Evolutionary conservation across 1,284 basidiomycete genomes (phyloP).

Genomic region (Microbotryum saponariae): DNA sequence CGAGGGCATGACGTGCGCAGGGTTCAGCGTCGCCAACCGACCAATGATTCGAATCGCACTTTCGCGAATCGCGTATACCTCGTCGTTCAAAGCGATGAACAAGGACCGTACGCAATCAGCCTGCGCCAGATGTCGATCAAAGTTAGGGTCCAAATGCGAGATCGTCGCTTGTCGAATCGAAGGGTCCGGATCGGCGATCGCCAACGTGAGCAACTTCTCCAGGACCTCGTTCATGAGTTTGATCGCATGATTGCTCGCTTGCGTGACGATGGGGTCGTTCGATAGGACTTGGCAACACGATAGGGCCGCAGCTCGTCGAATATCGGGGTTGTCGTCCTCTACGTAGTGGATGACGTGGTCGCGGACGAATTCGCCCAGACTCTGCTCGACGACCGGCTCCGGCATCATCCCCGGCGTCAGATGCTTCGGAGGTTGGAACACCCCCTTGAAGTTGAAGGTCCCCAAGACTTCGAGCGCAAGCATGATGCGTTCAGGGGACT

Average conservation of each 20-base stretch:
- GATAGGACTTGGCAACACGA: slow-evolving; percentile 90
- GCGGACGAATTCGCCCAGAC: slow-evolving; percentile 93
- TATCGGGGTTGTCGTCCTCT: slow-evolving; percentile 83
- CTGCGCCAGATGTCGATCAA: slow-evolving; percentile 97
- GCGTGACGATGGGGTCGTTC: slow-evolving; percentile 91
- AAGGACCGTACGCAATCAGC: slow-evolving; percentile 95
- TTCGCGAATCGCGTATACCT: slow-evolving; percentile 87
- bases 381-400: slow-evolving; percentile 51
- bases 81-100: slow-evolving; percentile 96
- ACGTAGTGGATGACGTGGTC: slow-evolving; percentile 86
- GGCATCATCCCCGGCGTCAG: slow-evolving; percentile 2
- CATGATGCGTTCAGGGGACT: slow-evolving; percentile 47
- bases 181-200: slow-evolving; percentile 93
- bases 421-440: slow-evolving; percentile 26
- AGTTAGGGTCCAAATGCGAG: slow-evolving; percentile 79
- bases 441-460: slow-evolving; percentile 88
- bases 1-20: slow-evolving; percentile 98
- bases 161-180: slow-evolving; percentile 82
- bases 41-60: slow-evolving; percentile 88
- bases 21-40: slow-evolving; percentile 88
- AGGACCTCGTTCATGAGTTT: slow-evolving; percentile 97
- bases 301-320: slow-evolving; percentile 81
- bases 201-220: slow-evolving; percentile 92
- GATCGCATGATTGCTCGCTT: slow-evolving; percentile 91
- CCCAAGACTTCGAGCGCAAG: slow-evolving; percentile 83